Evolutionary conservation across 1,139 yeast species (phyloP), one percentile per base, ranked within the genome.

Genomic region (Magnusiomyces suaveolens): DNA sequence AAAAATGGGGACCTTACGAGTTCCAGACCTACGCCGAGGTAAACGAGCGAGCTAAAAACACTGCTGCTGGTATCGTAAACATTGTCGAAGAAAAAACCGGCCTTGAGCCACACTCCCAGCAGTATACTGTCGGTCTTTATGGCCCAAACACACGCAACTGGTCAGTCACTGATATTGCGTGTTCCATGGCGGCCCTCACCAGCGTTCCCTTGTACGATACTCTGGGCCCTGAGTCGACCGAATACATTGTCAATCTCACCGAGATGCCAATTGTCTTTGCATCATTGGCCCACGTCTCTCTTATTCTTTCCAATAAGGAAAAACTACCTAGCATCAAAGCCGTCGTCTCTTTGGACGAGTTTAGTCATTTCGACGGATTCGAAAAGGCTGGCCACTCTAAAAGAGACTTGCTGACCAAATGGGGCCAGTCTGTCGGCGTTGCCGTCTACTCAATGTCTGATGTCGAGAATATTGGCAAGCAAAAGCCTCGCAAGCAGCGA

Each of bases 121-220:
- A 71, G 43, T 81, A 79, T 62, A 69, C 79, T 41, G 80, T 82
- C n/a, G 73, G 82, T 1, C 62, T 83, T 25, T 78, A 77, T 64
- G 75, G 84, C 18, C 75, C 78, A 52, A 83, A 83, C 65, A 68
- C 80, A 55, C 70, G 75, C 6, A 84, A 82, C 63, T 83, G 87
- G 87, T 69, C 74, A 4, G 63, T 82, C 29, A 66, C 84, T n/a
- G 85, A 82, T 62, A 66, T 80, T 59, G 85, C 85, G 0, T 76
- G 82, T 60, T 73, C 75, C 48, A 68, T 77, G 16, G 79, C 75
- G 64, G 71, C 77, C 24, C 64, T 83, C 56, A 70, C 81, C 43
- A 75, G 75, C 59, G 83, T 85, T n/a, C 78, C 86, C 1, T 68
- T 83, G 54, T 83, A 83, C 65, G 84, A 82, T 60, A 81, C 87